Conservation (phyloP, 176 grass and related monocot genomes). For the Carex cristatella region DNA sequence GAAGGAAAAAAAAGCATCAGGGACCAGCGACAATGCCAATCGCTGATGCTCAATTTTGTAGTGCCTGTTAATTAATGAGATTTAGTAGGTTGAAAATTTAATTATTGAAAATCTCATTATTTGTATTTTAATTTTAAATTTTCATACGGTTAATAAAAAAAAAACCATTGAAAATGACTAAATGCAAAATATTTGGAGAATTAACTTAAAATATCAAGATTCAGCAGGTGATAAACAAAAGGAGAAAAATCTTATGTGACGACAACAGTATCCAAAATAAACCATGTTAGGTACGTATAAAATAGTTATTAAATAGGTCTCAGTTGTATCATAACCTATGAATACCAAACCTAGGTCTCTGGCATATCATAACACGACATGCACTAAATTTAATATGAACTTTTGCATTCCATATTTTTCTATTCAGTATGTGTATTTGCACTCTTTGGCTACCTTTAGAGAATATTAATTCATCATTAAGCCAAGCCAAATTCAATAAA, state of each 20-base stretch:
- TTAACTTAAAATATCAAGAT: not conserved
- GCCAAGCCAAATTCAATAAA: not conserved
- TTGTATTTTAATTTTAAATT: too few relatives aligned
- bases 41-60: too few relatives aligned
- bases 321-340: not conserved
- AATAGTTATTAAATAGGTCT: not conserved
- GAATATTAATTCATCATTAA: not conserved
- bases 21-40: too few relatives aligned
- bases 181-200: not conserved
- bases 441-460: too few relatives aligned
- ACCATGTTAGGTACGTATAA: not conserved
- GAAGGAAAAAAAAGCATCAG: too few relatives aligned
- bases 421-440: not conserved
- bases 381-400: not conserved
- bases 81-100: too few relatives aligned
- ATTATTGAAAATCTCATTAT: too few relatives aligned
- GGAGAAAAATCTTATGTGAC: not conserved
- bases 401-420: not conserved
- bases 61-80: too few relatives aligned
- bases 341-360: not conserved
- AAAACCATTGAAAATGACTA: not conserved
- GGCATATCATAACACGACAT: not conserved
- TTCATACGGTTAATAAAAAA: too few relatives aligned
- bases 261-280: not conserved
- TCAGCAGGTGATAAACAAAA: not conserved